phyloP scores from a whole-genome alignment of 1,284 basidiomycete species.

The Athelia psychrophila region DNA sequence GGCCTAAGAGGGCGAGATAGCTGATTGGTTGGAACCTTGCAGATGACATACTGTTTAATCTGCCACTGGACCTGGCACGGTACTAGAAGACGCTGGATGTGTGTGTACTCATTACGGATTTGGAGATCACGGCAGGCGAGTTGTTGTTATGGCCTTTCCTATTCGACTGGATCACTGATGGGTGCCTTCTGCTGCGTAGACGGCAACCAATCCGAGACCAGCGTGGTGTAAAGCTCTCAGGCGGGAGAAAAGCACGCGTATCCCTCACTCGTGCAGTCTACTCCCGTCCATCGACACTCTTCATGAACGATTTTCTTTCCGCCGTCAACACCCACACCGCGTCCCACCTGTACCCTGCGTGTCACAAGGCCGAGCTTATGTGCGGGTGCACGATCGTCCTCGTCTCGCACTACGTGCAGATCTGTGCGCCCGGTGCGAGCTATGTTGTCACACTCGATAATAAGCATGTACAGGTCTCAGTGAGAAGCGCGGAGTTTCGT shows the following conservation, averaged over 20 bases:
- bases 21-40: no score
- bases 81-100: constrained; percentile 76
- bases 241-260: constrained; percentile 94
- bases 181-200: constrained; percentile 39
- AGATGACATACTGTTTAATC: constrained; percentile 92
- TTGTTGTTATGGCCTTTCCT: no score
- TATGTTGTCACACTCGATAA: constrained; percentile 86
- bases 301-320: constrained; percentile 89
- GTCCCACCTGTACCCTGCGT: constrained; percentile 79
- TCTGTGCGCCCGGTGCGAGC: constrained; percentile 66
- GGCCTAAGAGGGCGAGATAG: neutral
- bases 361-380: constrained; percentile 84
- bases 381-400: constrained; percentile 78
- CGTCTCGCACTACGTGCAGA: constrained; percentile 88
- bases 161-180: no score
- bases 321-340: constrained; percentile 87
- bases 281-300: constrained; percentile 80
- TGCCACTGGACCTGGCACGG: constrained; percentile 76
- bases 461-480: constrained; percentile 76
- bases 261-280: constrained; percentile 93
- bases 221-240: constrained; percentile 80
- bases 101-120: constrained; percentile 62
- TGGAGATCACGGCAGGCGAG: constrained; percentile 80
- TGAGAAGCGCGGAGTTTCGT: constrained; percentile 66
- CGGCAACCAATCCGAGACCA: constrained; percentile 91